Percentiles rank a stretch among this genome's conserved stretches.
These are phyloP conservation scores for Chiua virens DNA, from an alignment of 768 basidiomycete genomes.

Conservation along the genomic window DNA sequence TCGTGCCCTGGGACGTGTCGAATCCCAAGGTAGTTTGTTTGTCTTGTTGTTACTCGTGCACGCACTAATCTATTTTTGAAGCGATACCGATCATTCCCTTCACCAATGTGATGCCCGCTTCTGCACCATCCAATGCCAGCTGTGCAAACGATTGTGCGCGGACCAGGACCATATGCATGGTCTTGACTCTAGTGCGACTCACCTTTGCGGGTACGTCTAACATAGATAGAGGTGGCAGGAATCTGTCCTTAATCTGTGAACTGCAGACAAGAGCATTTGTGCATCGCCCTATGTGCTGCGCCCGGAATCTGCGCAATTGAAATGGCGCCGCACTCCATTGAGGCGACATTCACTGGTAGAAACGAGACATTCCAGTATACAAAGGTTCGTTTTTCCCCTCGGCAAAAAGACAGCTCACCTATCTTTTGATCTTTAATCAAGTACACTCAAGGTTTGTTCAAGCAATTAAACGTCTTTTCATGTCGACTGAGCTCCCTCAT, in stretches of 20 bases:
- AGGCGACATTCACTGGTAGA: conserved; percentile 59
- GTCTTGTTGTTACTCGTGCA: background rate
- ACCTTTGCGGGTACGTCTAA: conserved; percentile 55
- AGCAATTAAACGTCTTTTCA: background rate
- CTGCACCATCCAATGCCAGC: conserved; percentile 53
- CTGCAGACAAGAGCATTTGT: conserved; percentile 53
- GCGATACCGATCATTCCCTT: conserved; percentile 43
- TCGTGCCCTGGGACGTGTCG: conserved; percentile 44
- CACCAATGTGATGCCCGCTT: conserved; percentile 53
- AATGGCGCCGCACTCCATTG: conserved; percentile 55
- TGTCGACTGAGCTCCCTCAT: background rate
- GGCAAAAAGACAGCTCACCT: too few species aligned
- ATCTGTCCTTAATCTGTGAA: background rate
- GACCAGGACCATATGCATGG: conserved; percentile 53
- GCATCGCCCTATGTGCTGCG: conserved; percentile 41
- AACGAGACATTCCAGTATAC: conserved; percentile 67
- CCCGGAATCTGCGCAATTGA: conserved; percentile 59
- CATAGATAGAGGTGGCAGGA: background rate
- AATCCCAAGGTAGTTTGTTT: conserved; percentile 38
- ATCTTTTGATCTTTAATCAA: conserved; percentile 14
- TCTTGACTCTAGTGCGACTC: conserved; percentile 37
- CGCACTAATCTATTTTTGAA: conserved; percentile 20
- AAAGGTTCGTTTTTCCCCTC: conserved; percentile 40
- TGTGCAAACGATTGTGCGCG: conserved; percentile 56
- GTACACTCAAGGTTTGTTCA: conserved; percentile 52